phyloP scores from a whole-genome alignment of 176 grass and related monocot species.

The Juncus inflexus region DNA sequence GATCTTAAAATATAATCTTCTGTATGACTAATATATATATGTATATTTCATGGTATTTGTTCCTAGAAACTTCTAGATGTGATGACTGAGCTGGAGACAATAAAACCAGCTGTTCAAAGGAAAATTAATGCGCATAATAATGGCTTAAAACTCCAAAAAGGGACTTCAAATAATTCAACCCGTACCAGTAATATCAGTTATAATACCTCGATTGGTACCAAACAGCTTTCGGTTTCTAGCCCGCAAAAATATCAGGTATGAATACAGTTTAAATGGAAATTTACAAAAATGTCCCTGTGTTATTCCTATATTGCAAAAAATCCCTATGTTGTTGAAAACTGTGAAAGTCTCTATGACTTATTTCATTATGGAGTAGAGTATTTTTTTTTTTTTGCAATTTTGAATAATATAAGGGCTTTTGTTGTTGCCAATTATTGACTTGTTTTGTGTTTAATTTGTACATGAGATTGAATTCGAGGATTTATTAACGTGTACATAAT shows the following conservation, averaged over 20 bases:
- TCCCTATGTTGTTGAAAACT: background rate
- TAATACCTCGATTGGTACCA: conserved; percentile 28
- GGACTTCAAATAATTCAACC: conserved; percentile 25
- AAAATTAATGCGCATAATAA: conserved; percentile 58
- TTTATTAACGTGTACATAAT: too few relatives aligned
- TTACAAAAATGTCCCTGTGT: background rate
- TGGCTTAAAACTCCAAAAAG: conserved; percentile 31
- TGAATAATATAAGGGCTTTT: too few relatives aligned
- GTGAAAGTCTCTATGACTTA: too few relatives aligned
- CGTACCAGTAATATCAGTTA: conserved; percentile 28
- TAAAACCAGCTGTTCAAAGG: conserved; percentile 76
- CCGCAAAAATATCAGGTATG: conserved; percentile 63
- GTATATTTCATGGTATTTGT: conserved; percentile 9
- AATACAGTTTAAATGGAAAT: background rate
- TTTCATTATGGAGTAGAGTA: too few relatives aligned
- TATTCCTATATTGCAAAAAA: background rate
- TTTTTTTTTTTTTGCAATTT: too few relatives aligned
- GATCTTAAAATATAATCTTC: background rate
- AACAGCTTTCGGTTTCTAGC: conserved; percentile 28
- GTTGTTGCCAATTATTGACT: too few relatives aligned
- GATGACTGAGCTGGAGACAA: conserved; percentile 76
- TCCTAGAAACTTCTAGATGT: conserved; percentile 82
- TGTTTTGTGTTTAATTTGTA: too few relatives aligned
- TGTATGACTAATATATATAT: background rate
- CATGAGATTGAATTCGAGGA: too few relatives aligned